phyloP scores from a whole-genome alignment of 345 rosid species.

The Eucalyptus fibrosa region DNA sequence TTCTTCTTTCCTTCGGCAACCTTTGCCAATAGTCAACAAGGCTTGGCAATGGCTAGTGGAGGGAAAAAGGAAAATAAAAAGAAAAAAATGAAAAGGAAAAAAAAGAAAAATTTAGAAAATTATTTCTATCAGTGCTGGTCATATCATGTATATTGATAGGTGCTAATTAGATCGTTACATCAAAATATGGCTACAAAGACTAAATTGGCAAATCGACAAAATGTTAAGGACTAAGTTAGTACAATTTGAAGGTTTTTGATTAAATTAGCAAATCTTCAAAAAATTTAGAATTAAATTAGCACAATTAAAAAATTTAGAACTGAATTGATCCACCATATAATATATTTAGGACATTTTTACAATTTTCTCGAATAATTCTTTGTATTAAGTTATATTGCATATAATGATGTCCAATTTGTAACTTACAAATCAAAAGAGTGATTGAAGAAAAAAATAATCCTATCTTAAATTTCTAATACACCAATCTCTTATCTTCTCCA shows the following conservation, averaged over 20 bases:
- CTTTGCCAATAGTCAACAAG: no score
- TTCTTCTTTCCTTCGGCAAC: background rate
- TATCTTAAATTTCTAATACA: no score
- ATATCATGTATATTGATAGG: background rate
- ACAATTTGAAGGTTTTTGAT: background rate
- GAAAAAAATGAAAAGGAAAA: background rate
- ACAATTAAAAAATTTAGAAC: background rate
- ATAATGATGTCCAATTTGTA: no score
- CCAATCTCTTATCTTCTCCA: no score
- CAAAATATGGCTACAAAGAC: background rate
- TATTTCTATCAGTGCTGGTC: accelerated
- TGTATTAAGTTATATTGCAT: no score
- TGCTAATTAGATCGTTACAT: background rate
- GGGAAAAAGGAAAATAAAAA: background rate
- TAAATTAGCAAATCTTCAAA: background rate
- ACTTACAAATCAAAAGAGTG: no score
- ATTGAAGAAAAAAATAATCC: no score
- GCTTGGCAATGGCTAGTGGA: background rate
- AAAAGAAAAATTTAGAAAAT: background rate
- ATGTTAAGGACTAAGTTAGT: background rate
- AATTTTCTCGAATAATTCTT: no score
- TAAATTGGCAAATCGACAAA: background rate
- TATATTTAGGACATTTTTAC: background rate
- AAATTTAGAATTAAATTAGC: background rate
- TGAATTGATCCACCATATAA: background rate